Percentiles rank a stretch among this genome's conserved stretches.
phyloP scores from a whole-genome alignment of 225 moss, liverwort and hornwort species.

The Pleurozium schreberi region DNA sequence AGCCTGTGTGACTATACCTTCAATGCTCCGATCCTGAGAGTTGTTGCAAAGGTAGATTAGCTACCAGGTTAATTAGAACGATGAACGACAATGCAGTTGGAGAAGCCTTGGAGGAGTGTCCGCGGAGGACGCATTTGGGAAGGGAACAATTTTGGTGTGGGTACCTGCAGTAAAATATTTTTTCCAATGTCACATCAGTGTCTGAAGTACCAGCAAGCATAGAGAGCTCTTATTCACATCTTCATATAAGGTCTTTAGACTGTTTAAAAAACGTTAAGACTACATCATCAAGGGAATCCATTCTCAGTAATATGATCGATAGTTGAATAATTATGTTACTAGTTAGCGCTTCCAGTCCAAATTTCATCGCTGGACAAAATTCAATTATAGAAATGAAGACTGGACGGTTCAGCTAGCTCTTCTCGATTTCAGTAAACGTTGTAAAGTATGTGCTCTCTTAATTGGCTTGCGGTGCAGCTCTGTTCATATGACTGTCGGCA shows the following conservation, averaged over 20 bases:
- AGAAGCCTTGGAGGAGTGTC: no score
- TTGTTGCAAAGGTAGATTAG: background rate
- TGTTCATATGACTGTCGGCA: background rate
- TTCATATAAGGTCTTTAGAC: background rate
- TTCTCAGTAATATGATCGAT: background rate
- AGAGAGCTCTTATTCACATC: background rate
- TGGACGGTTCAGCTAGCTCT: no score
- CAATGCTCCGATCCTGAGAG: background rate
- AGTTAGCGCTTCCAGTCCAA: background rate
- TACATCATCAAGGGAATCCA: background rate
- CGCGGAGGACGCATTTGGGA: background rate
- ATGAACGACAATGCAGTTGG: no score
- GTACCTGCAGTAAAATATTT: background rate
- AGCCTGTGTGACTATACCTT: background rate
- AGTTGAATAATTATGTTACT: background rate
- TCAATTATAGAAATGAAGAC: background rate
- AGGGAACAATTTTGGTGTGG: background rate
- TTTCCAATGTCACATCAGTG: background rate
- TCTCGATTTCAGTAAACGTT: no score
- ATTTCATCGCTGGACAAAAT: background rate
- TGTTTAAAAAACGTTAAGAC: background rate
- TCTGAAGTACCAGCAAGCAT: background rate
- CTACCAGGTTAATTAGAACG: background rate
- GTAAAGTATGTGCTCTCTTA: no score
- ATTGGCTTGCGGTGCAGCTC: background rate